Base-by-base conservation (phyloP, 306 rosid genomes). In the Acacia acuminata region DNA sequence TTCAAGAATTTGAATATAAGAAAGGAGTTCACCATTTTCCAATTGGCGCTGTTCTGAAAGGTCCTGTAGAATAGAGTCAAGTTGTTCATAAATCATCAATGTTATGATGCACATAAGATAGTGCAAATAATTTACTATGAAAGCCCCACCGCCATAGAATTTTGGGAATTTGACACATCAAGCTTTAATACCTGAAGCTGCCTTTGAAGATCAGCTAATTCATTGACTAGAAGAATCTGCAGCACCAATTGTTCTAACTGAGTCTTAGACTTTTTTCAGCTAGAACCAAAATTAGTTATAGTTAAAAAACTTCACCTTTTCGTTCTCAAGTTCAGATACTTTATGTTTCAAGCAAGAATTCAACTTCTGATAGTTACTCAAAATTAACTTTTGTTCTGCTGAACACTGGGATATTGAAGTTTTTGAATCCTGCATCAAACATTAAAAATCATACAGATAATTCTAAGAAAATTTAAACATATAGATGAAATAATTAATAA, bases 1-100 rank as follows among this genome's bases (percentile, higher is more conserved):
- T 86, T 93, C 94, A 70, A 94, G 92, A 79, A 77, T 71, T 78
- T 90, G 90, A 81, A 91, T 88, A 78, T 87, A 82, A 81, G 90
- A 85, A 86, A 91, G 81, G 84, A 83, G 84, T 53, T 93, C 94
- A 71, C 58, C 85, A 86, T 86, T 89, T 88, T 91, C 97, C 71
- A 82, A 76, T 79, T 88, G 90, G 56, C 65, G 87, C 50, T 91
- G 87, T 80, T 88, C 90, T 77, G 84, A 82, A 71, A 81, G 82
- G 69, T 90, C 89, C 98, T 94, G 90, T 73, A 80, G 20, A 44
- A 71, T 45, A 43, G 19, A 70, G 55, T 24, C 51, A 22, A 69
- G 30, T 10, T 11, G 51, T 24, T 69, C 55, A 10, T 70, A 70
- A 70, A 70, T 43, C 55, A 14, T 70, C 34, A n/a, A 22, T 22